Conservation (phyloP, 164 flowering plant genomes). For the Aristolochia fimbriata region DNA sequence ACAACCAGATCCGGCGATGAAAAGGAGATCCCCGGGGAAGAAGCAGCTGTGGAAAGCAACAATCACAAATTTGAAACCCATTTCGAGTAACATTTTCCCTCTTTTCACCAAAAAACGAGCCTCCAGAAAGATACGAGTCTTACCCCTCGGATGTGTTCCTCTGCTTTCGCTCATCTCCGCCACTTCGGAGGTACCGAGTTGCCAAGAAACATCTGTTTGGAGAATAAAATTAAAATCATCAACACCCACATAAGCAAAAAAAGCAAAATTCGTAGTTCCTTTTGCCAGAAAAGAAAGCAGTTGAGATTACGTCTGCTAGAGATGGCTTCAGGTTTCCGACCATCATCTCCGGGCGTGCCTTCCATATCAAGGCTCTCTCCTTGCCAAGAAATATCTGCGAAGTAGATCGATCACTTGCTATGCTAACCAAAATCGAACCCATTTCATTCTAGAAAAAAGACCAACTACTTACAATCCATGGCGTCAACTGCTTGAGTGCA, state of each 20-base stretch:
- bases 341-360: neutral
- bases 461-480: neutral
- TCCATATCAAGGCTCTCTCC: conserved; percentile 5
- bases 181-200: conserved; percentile 6
- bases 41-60: conserved; percentile 25
- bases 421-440: neutral
- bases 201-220: conserved; percentile 14
- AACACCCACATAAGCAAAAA: neutral
- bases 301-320: neutral
- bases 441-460: neutral
- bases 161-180: neutral
- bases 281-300: neutral
- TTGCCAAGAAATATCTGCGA: conserved; percentile 11
- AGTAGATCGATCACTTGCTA: neutral
- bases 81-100: neutral
- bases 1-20: conserved; percentile 65
- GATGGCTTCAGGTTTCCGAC: neutral
- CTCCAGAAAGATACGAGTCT: neutral
- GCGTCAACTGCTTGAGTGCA: too few relatives aligned
- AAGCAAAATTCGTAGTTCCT: neutral
- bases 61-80: neutral
- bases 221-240: conserved; percentile 1
- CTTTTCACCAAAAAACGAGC: neutral
- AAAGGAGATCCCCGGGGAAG: conserved; percentile 42
- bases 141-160: neutral